These are phyloP conservation scores for Lentinula lateritia DNA, from an alignment of 768 basidiomycete genomes.

Conservation along the genomic window DNA sequence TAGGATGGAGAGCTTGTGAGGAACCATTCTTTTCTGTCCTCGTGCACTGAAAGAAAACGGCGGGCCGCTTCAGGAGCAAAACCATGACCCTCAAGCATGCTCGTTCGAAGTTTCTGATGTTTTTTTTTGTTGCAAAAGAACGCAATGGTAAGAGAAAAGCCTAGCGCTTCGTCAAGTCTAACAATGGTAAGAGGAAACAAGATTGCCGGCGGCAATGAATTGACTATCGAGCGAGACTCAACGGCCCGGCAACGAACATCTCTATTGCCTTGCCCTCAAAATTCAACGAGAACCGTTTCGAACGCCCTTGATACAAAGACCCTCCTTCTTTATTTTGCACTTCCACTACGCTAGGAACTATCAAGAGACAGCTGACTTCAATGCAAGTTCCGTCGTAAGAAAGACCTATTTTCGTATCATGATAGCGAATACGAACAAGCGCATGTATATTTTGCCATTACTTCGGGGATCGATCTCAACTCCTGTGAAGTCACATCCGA, in stretches of 20 bases:
- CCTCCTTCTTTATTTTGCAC: constrained; percentile 11
- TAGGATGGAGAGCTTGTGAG: background rate
- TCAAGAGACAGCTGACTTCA: constrained; percentile 35
- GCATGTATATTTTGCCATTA: background rate
- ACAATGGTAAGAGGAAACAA: no score
- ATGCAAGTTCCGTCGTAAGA: constrained; percentile 27
- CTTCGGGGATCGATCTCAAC: background rate
- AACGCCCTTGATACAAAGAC: background rate
- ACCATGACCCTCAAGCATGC: background rate
- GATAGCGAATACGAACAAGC: constrained; percentile 19
- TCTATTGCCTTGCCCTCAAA: no score
- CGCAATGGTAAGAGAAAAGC: no score
- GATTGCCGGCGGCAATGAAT: no score
- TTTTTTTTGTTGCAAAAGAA: no score
- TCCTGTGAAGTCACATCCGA: constrained; percentile 29
- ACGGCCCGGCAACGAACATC: no score
- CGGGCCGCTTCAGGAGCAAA: background rate
- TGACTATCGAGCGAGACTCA: no score
- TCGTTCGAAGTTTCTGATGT: no score
- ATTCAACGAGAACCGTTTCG: no score
- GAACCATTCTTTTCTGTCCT: background rate
- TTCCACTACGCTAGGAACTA: constrained; percentile 29
- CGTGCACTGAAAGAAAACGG: background rate
- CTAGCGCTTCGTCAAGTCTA: no score
- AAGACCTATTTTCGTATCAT: constrained; percentile 30